phyloP scores from a whole-genome alignment of 495 filamentous ascomycete genomes.

The Penicillium samsonianum region DNA sequence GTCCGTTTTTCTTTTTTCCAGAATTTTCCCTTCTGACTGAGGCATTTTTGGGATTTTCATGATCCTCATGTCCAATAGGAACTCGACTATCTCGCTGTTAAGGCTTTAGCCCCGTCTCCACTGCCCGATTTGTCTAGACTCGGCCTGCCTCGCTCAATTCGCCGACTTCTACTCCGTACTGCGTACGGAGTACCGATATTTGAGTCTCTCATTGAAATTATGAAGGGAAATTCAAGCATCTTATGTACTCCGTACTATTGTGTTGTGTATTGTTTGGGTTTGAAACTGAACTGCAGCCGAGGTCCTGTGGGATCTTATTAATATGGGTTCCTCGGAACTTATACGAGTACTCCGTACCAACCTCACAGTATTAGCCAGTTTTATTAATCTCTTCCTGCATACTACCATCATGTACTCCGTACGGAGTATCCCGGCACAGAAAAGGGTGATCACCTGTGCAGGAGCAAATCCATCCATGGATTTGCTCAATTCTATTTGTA shows the following conservation, averaged over 20 bases:
- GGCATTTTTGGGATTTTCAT: constrained; percentile 19
- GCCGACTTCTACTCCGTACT: not conserved
- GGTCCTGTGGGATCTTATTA: not conserved
- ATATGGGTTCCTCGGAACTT: not conserved
- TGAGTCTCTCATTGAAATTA: too few relatives aligned
- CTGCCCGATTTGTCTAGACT: constrained; percentile 9
- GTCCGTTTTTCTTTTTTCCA: not conserved
- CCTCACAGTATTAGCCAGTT: too few relatives aligned
- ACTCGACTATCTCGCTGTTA: not conserved
- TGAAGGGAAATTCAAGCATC: too few relatives aligned
- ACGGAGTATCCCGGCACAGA: too few relatives aligned
- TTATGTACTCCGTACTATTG: too few relatives aligned
- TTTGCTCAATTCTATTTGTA: too few relatives aligned
- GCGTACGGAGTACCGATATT: not conserved
- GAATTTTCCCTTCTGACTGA: constrained; percentile 12
- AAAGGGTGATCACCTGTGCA: too few relatives aligned
- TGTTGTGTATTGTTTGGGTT: not conserved
- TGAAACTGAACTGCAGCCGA: constrained; percentile 5
- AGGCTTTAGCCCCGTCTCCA: constrained; percentile 24
- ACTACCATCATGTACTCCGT: too few relatives aligned
- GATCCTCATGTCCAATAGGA: not conserved
- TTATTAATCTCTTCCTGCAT: too few relatives aligned
- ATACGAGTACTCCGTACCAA: too few relatives aligned
- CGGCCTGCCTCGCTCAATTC: constrained; percentile 3
- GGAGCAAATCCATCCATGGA: too few relatives aligned